phyloP scores from a whole-genome alignment of 2,329 filamentous ascomycete genomes.

The Thermomyces lanuginosus region DNA sequence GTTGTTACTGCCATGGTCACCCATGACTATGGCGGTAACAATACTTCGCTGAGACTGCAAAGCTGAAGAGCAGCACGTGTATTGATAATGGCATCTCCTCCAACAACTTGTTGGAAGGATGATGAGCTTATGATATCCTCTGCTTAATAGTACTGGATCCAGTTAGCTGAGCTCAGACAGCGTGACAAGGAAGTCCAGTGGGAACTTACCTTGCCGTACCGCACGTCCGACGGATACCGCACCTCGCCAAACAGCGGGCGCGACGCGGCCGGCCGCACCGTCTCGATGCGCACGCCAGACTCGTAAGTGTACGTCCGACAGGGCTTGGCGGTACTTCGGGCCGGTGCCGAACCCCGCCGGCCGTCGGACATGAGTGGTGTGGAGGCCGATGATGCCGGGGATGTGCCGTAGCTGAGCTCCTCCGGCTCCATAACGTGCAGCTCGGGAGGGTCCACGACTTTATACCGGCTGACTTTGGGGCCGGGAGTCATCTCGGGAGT shows the following conservation, averaged over 20 bases:
- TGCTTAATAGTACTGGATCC: too few relatives aligned
- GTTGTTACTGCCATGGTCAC: too few relatives aligned
- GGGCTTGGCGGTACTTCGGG: slow-evolving; percentile 11
- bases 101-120: too few relatives aligned
- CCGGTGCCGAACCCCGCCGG: slow-evolving; percentile 4
- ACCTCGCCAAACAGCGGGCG: slow-evolving; percentile 13
- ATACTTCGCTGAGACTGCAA: too few relatives aligned
- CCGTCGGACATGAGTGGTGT: slow-evolving; percentile 5
- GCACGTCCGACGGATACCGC: slow-evolving; percentile 15
- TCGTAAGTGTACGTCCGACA: slow-evolving; percentile 16
- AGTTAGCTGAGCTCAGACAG: too few relatives aligned
- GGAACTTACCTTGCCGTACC: too few relatives aligned
- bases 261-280: slow-evolving; percentile 9
- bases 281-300: slow-evolving; percentile 11
- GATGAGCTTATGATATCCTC: too few relatives aligned
- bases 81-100: too few relatives aligned
- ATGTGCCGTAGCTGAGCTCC: slow-evolving; percentile 13
- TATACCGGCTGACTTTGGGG: slow-evolving; percentile 21
- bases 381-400: slow-evolving; percentile 15
- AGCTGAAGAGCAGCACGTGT: too few relatives aligned
- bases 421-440: slow-evolving; percentile 14
- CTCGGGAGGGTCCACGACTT: slow-evolving; percentile 15
- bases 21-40: too few relatives aligned
- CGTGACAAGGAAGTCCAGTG: too few relatives aligned
- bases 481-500: slow-evolving; percentile 25